Percentiles rank a stretch among this genome's conserved stretches.
Conservation (phyloP, 495 filamentous ascomycete species). For the Parathielavia hyrcaniae region DNA sequence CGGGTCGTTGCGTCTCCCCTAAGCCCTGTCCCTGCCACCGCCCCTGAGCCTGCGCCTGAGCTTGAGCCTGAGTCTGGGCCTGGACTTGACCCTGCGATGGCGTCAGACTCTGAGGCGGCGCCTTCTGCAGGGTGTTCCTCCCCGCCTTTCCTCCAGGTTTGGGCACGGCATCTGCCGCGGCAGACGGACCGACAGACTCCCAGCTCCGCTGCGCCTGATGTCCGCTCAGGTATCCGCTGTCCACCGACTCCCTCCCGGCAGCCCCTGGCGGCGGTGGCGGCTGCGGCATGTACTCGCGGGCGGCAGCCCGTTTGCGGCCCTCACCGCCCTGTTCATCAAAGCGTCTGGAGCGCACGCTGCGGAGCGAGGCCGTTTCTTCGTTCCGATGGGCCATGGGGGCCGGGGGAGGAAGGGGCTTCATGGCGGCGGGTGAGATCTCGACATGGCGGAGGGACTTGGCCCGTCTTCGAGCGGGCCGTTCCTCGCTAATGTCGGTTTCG, state of each 20-base stretch:
- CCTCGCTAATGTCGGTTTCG: neutral
- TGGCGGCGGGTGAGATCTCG: neutral
- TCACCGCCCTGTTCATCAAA: slow-evolving; percentile 19
- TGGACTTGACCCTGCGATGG: neutral
- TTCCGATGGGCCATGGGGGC: neutral
- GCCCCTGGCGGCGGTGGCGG: neutral
- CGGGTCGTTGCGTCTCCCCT: neutral
- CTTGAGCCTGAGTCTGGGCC: neutral
- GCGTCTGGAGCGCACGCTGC: slow-evolving; percentile 10
- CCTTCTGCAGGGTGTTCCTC: slow-evolving; percentile 9
- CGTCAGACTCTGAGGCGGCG: neutral
- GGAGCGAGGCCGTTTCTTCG: slow-evolving; percentile 10
- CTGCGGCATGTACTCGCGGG: neutral
- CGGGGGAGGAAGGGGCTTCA: neutral
- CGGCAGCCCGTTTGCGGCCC: slow-evolving; percentile 18
- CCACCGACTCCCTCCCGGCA: slow-evolving; percentile 14
- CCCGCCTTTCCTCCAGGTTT: neutral
- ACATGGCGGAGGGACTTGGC: slow-evolving; percentile 4
- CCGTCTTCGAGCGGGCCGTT: neutral
- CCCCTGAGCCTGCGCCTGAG: neutral
- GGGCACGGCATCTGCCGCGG: neutral
- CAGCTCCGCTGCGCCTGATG: slow-evolving; percentile 7
- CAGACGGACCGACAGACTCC: neutral
- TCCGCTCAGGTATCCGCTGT: slow-evolving; percentile 24
- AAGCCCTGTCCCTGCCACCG: neutral